These are phyloP conservation scores for Lumnitzera racemosa DNA, from an alignment of 345 rosid genomes.

Conservation along the genomic window DNA sequence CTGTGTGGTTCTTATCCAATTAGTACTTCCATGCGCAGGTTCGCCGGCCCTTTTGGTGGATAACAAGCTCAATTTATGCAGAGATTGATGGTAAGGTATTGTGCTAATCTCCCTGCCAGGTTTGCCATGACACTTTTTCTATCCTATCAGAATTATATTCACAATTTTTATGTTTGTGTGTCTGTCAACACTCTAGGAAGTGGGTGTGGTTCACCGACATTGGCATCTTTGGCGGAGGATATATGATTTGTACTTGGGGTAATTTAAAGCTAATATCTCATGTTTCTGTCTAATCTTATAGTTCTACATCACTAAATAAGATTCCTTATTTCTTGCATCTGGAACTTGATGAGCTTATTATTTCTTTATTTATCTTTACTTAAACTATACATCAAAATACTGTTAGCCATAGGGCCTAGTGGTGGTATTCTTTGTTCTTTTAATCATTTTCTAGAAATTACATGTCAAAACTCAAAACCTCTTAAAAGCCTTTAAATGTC, in stretches of 20 bases:
- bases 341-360: too few relatives aligned
- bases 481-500: too few relatives aligned
- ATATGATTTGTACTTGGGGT: constrained; percentile 92
- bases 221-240: constrained; percentile 99
- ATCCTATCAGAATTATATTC: too few relatives aligned
- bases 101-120: constrained; percentile 2
- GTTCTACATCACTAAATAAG: neutral
- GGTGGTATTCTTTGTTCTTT: neutral
- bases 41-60: constrained; percentile 95
- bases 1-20: constrained; percentile 16
- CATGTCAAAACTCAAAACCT: too few relatives aligned
- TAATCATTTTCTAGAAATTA: too few relatives aligned
- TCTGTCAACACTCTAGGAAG: constrained; percentile 34
- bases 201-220: constrained; percentile 88
- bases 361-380: too few relatives aligned
- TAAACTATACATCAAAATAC: too few relatives aligned
- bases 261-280: constrained; percentile 17
- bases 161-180: too few relatives aligned
- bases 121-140: neutral
- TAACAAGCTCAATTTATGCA: constrained; percentile 87
- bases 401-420: neutral
- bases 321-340: neutral
- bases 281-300: neutral
- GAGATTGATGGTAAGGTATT: constrained; percentile 86
- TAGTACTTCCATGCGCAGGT: constrained; percentile 42